A percentile compares a stretch with the other conserved stretches of the same genome.
Conservation (phyloP, 2,329 filamentous ascomycete genomes). For the Pyrenochaeta sp. region DNA sequence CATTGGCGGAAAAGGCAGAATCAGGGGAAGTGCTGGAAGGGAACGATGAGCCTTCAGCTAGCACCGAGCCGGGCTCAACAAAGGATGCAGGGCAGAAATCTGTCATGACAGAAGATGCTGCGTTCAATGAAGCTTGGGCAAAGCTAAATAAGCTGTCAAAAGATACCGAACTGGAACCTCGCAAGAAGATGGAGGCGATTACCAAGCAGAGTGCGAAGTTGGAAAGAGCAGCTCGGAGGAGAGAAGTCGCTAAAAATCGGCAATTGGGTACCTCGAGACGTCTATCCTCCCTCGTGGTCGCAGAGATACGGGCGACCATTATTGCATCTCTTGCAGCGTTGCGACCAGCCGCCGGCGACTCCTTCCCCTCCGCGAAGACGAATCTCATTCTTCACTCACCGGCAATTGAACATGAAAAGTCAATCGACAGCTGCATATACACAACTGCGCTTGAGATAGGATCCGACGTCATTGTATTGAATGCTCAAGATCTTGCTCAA, state of each 20-base stretch:
- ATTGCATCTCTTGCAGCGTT: slow-evolving; percentile 57
- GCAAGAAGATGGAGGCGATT: slow-evolving; percentile 18
- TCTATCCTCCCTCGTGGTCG: slow-evolving; percentile 37
- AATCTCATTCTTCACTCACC: slow-evolving; percentile 69
- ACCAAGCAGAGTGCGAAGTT: slow-evolving; percentile 24
- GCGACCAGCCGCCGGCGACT: slow-evolving; percentile 49
- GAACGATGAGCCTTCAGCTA: slow-evolving; percentile 7
- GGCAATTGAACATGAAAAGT: slow-evolving; percentile 61
- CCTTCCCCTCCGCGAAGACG: slow-evolving; percentile 61
- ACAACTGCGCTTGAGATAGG: slow-evolving; percentile 67
- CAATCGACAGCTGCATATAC: slow-evolving; percentile 69
- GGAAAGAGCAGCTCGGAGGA: slow-evolving; percentile 21
- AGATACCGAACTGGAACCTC: slow-evolving; percentile 13
- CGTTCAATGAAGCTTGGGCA: slow-evolving; percentile 8
- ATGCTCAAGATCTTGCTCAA: slow-evolving; percentile 74
- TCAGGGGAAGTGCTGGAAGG: slow-evolving; percentile 3
- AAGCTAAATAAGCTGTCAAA: slow-evolving; percentile 20
- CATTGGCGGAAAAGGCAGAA: slow-evolving; percentile 7
- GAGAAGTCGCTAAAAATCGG: slow-evolving; percentile 22
- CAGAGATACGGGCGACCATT: slow-evolving; percentile 61
- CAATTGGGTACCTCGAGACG: slow-evolving; percentile 17
- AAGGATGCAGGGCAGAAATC: not conserved
- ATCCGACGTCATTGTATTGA: slow-evolving; percentile 73
- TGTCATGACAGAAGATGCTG: slow-evolving; percentile 5
- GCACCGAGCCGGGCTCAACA: slow-evolving; percentile 2